A percentile compares a stretch with the other conserved stretches of the same genome.
Conservation (phyloP, 192 early-diverging fungal genomes). For the Coemansia sp. region DNA sequence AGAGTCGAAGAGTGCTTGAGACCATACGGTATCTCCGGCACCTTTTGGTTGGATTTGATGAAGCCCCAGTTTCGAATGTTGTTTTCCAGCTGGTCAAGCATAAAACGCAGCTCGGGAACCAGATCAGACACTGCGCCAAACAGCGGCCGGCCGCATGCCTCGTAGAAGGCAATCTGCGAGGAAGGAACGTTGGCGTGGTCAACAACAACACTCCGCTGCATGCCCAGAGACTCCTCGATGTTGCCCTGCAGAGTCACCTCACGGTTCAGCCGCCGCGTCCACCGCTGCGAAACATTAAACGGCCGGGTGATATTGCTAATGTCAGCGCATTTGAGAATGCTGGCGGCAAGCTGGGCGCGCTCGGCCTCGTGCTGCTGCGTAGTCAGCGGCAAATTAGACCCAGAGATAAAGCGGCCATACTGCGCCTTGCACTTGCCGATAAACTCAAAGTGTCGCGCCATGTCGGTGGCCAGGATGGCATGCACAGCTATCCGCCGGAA, state of each 20-base stretch:
- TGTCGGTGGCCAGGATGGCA: conserved; percentile 76
- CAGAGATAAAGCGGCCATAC: conserved; percentile 51
- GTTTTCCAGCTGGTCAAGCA: conserved; percentile 44
- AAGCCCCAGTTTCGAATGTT: conserved; percentile 52
- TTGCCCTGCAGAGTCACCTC: conserved; percentile 70
- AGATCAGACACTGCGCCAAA: conserved; percentile 46
- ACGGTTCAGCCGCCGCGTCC: conserved; percentile 65
- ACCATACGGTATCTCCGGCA: conserved; percentile 46
- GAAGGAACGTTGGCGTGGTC: conserved; percentile 35
- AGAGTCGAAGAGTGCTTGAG: conserved; percentile 43
- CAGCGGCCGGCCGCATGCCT: conserved; percentile 47
- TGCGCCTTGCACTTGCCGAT: conserved; percentile 67
- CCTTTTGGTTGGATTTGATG: conserved; percentile 41
- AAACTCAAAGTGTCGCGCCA: conserved; percentile 77
- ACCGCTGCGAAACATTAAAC: conserved; percentile 63
- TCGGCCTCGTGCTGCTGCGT: conserved; percentile 55
- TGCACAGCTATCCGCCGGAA: conserved; percentile 68
- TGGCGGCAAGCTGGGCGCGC: conserved; percentile 61
- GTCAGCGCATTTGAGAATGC: conserved; percentile 78
- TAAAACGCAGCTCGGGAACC: conserved; percentile 45
- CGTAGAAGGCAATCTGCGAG: conserved; percentile 52
- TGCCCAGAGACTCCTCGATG: conserved; percentile 66
- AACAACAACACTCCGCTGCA: conserved; percentile 49
- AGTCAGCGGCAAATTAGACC: conserved; percentile 42
- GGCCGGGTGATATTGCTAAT: conserved; percentile 75